These are phyloP conservation scores for peach (Prunus persica) DNA, from an alignment of 306 rosid genomes.

Conservation along the genomic window Prunus_persica_NCBIv2 NC_034010.1:4971001-4971500, in stretches of 20 bases:
- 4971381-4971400: neutral
- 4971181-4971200: neutral
- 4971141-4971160: neutral
- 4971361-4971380: neutral
- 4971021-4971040: neutral
- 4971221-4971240: neutral
- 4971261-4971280: neutral
- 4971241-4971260: neutral
- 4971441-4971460: neutral
- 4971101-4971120: neutral
- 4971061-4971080: neutral
- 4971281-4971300: neutral
- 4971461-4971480: neutral
- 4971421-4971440: neutral
- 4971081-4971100: neutral
- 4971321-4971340: neutral
- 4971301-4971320: neutral
- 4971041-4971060: neutral
- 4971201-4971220: neutral
- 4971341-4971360: neutral
- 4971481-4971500: too few relatives aligned
- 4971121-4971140: neutral
- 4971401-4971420: neutral
- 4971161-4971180: neutral
- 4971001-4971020: neutral